phyloP scores from a whole-genome alignment of 2,329 filamentous ascomycete species.

The Elsinoe fawcettii region DNA sequence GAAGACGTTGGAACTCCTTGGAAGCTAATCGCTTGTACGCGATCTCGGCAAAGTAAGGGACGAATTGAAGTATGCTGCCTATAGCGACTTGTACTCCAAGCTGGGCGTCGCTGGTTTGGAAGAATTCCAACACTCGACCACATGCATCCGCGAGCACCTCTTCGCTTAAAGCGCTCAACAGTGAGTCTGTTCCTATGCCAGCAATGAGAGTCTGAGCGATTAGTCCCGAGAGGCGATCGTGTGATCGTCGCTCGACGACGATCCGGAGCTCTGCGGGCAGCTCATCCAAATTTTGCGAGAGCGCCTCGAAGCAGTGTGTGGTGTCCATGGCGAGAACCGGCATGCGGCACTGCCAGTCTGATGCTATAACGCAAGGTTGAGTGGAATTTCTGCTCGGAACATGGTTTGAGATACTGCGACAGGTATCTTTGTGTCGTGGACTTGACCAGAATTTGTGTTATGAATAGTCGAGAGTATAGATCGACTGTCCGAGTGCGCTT shows the following conservation, averaged over 20 bases:
- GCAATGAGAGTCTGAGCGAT: slow-evolving; percentile 63
- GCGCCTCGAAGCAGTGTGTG: slow-evolving; percentile 16
- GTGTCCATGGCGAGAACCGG: slow-evolving; percentile 17
- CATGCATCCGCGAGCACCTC: slow-evolving; percentile 72
- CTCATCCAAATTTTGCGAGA: slow-evolving; percentile 38
- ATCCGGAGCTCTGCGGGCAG: slow-evolving; percentile 64
- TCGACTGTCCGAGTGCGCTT: slow-evolving; percentile 30
- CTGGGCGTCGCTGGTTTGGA: background rate
- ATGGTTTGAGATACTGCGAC: background rate
- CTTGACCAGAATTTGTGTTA: background rate
- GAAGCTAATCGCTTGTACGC: slow-evolving; percentile 43
- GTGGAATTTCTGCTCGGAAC: background rate
- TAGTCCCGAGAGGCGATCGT: slow-evolving; percentile 61
- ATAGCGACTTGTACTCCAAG: background rate
- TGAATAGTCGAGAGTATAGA: background rate
- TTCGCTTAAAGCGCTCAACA: slow-evolving; percentile 65
- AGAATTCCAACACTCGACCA: slow-evolving; percentile 15
- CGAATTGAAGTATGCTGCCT: slow-evolving; percentile 71
- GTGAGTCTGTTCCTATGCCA: slow-evolving; percentile 58
- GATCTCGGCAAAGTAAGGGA: slow-evolving; percentile 69
- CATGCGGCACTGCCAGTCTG: background rate
- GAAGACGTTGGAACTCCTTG: background rate
- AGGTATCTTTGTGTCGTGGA: background rate
- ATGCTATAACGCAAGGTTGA: background rate
- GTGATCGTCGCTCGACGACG: slow-evolving; percentile 56